These are phyloP conservation scores for Fusarium bulbicola DNA, from an alignment of 2,329 filamentous ascomycete genomes.

Conservation along the genomic window DNA sequence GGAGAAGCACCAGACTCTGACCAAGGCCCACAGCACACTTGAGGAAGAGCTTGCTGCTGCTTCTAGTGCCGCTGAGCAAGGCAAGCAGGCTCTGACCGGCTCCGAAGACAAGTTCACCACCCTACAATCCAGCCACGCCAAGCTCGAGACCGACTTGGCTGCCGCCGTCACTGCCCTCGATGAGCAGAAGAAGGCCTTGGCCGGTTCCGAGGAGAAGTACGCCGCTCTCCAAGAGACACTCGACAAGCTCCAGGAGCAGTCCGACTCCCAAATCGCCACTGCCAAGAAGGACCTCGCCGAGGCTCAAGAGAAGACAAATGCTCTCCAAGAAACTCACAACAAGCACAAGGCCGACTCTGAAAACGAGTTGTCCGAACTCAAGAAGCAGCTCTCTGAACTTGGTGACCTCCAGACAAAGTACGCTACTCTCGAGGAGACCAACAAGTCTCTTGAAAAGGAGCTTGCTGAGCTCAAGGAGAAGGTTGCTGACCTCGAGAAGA, in stretches of 20 bases:
- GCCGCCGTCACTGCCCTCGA: conserved; percentile 40
- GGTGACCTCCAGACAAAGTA: conserved; percentile 47
- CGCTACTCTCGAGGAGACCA: conserved; percentile 43
- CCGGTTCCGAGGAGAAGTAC: conserved; percentile 42
- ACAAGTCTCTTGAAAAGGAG: conserved; percentile 38
- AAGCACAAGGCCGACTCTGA: conserved; percentile 44
- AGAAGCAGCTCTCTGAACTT: conserved; percentile 45
- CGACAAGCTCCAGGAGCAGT: conserved; percentile 41
- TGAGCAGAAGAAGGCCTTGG: conserved; percentile 42
- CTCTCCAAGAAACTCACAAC: conserved; percentile 42
- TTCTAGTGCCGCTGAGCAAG: conserved; percentile 40
- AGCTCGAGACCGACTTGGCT: conserved; percentile 42
- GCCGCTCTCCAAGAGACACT: conserved; percentile 39
- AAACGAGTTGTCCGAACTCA: conserved; percentile 42
- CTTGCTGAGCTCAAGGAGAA: conserved; percentile 45
- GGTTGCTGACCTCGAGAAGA: conserved; percentile 39
- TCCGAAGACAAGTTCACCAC: conserved; percentile 41
- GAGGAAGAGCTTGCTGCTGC: conserved; percentile 46
- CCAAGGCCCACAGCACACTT: conserved; percentile 44
- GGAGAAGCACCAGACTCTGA: conserved; percentile 46
- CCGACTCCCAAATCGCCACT: conserved; percentile 40
- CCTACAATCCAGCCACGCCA: conserved; percentile 40
- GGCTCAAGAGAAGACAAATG: conserved; percentile 39
- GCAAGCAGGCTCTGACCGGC: conserved; percentile 40
- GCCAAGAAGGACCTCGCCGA: conserved; percentile 37